Conservation (phyloP, 306 rosid genomes). For the Citrullus amarus region DNA sequence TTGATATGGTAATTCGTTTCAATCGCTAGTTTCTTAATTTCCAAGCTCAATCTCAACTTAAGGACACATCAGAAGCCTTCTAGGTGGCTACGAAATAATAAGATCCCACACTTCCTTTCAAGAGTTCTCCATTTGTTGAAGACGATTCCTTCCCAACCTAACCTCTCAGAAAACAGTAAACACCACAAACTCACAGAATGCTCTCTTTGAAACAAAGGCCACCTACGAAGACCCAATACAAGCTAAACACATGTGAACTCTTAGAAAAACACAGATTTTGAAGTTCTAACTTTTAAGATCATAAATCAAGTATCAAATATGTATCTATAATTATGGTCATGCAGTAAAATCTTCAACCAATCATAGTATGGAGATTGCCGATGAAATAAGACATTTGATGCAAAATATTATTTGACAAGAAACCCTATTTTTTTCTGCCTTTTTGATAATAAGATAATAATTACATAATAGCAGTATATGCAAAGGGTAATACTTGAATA, state of each 20-base stretch:
- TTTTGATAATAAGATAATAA: not conserved
- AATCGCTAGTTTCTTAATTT: no score
- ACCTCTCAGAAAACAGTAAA: not conserved
- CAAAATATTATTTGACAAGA: not conserved
- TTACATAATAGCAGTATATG: not conserved
- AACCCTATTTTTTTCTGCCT: not conserved
- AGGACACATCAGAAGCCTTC: no score
- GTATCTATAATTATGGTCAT: not conserved
- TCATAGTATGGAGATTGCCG: not conserved
- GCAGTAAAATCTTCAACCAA: not conserved
- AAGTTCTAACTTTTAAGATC: not conserved
- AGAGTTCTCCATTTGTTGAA: not conserved
- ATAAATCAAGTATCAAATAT: not conserved
- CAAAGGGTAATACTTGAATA: constrained; percentile 48
- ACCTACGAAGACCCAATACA: not conserved
- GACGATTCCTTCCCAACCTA: not conserved
- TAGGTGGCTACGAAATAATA: not conserved
- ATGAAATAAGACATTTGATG: not conserved
- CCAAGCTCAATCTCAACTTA: no score
- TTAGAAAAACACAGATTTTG: not conserved
- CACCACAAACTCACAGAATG: not conserved
- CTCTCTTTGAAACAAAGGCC: not conserved
- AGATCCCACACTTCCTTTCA: not conserved
- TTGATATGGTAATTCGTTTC: no score
- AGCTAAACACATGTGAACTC: not conserved